Evolutionary conservation across 768 basidiomycete genomes (phyloP).

Genomic region (Porpolomopsis calyptriformis): DNA sequence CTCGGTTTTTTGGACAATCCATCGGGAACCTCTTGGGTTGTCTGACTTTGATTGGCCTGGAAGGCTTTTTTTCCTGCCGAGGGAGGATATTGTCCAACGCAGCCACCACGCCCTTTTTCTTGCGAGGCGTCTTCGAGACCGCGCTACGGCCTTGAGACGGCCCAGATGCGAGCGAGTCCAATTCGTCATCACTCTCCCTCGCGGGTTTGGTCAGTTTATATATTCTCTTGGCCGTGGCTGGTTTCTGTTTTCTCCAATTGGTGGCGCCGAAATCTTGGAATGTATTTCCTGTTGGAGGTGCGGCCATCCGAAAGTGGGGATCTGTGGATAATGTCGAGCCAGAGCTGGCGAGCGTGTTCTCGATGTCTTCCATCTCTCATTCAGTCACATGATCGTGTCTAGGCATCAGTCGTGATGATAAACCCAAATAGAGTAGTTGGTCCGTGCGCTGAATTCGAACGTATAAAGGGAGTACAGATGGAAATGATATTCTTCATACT

Average conservation of each 20-base stretch:
- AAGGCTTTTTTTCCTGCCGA: too few species aligned
- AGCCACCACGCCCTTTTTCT: too few species aligned
- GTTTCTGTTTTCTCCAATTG: not conserved
- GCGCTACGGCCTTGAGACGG: not conserved
- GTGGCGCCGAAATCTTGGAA: not conserved
- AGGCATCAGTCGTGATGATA: too few species aligned
- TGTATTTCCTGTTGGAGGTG: not conserved
- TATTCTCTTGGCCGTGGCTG: not conserved
- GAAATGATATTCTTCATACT: constrained; percentile 30
- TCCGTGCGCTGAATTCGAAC: not conserved
- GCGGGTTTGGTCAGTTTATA: not conserved
- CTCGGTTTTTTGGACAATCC: too few species aligned
- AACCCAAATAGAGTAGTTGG: not conserved
- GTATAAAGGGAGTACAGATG: constrained; percentile 14
- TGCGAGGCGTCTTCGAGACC: not conserved
- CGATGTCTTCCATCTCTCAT: not conserved
- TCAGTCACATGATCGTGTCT: not conserved
- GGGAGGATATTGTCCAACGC: too few species aligned
- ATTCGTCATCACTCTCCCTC: not conserved
- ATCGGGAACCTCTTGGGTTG: too few species aligned
- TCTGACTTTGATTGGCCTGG: too few species aligned
- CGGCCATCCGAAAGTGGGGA: not conserved
- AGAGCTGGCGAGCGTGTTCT: not conserved
- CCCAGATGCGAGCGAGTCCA: not conserved
- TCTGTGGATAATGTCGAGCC: not conserved